phyloP scores from a whole-genome alignment of 2,329 filamentous ascomycete species.

The Cryphonectria carpinicola region DNA sequence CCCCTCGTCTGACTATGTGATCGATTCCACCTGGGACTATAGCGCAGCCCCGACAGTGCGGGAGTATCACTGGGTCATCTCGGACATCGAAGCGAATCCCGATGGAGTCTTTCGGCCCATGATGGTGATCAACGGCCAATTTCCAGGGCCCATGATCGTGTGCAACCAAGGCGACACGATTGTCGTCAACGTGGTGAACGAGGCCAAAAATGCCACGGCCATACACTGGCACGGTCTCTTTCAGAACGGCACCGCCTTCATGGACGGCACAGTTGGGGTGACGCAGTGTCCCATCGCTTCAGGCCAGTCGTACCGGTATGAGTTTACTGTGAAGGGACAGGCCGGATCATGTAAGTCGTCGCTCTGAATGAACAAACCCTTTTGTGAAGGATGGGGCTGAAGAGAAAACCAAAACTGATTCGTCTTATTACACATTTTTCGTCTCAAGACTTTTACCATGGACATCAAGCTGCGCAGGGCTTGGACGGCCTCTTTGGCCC shows the following conservation, averaged over 20 bases:
- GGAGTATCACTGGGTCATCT: constrained; percentile 64
- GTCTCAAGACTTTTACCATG: constrained; percentile 42
- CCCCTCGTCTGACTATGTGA: constrained; percentile 55
- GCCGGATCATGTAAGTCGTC: constrained; percentile 42
- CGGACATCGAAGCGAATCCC: constrained; percentile 61
- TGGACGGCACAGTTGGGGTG: constrained; percentile 67
- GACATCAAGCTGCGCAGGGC: constrained; percentile 64
- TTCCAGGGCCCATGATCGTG: constrained; percentile 74
- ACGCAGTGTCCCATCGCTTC: constrained; percentile 65
- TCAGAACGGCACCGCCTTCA: constrained; percentile 73
- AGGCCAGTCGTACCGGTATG: constrained; percentile 60
- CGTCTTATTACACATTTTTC: not conserved
- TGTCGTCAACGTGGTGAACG: constrained; percentile 70
- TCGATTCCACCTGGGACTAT: constrained; percentile 61
- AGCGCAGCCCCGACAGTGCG: constrained; percentile 52
- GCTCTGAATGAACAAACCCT: not conserved
- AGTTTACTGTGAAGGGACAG: constrained; percentile 34
- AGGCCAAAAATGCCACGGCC: constrained; percentile 66
- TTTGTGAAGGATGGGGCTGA: not conserved
- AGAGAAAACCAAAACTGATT: not conserved
- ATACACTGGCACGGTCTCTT: constrained; percentile 81
- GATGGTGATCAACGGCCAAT: constrained; percentile 75
- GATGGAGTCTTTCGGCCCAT: constrained; percentile 62
- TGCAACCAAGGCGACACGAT: constrained; percentile 75
- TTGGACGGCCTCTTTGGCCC: constrained; percentile 70